A percentile compares a stretch with the other conserved stretches of the same genome.
phyloP scores from a whole-genome alignment of 257 asterid species.

The Nicotiana otophora region DNA sequence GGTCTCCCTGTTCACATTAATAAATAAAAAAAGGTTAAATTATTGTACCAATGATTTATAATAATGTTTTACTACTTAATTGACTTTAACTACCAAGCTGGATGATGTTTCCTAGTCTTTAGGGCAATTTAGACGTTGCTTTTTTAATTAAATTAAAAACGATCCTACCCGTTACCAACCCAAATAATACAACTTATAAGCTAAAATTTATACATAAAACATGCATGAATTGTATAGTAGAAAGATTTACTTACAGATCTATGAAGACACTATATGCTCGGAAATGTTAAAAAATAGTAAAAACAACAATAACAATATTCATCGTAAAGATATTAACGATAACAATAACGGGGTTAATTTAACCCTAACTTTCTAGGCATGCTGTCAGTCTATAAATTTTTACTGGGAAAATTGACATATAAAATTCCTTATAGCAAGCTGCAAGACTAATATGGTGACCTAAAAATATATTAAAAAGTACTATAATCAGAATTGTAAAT shows the following conservation, averaged over 20 bases:
- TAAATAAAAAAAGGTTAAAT: neutral
- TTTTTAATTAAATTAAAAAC: neutral
- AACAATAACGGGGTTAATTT: too few species aligned
- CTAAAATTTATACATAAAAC: neutral
- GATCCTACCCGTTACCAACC: neutral
- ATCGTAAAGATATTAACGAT: neutral
- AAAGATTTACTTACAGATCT: neutral
- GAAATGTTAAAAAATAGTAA: neutral
- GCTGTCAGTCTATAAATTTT: too few species aligned
- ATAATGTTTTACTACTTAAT: neutral
- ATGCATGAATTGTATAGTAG: neutral
- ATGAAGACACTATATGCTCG: neutral
- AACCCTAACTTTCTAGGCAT: too few species aligned
- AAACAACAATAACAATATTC: neutral
- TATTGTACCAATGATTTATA: neutral
- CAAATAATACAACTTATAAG: neutral
- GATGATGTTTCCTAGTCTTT: neutral
- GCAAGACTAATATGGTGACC: too few species aligned
- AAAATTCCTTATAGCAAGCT: too few species aligned
- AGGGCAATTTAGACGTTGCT: neutral
- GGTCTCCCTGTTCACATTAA: constrained; percentile 48
- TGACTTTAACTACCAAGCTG: neutral
- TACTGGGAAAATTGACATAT: too few species aligned
- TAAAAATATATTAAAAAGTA: too few species aligned
- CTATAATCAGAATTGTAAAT: too few species aligned